A percentile compares a stretch with the other conserved stretches of the same genome.
Conservation (phyloP, 2,329 filamentous ascomycete species). For the Epichloe coenophiala region DNA sequence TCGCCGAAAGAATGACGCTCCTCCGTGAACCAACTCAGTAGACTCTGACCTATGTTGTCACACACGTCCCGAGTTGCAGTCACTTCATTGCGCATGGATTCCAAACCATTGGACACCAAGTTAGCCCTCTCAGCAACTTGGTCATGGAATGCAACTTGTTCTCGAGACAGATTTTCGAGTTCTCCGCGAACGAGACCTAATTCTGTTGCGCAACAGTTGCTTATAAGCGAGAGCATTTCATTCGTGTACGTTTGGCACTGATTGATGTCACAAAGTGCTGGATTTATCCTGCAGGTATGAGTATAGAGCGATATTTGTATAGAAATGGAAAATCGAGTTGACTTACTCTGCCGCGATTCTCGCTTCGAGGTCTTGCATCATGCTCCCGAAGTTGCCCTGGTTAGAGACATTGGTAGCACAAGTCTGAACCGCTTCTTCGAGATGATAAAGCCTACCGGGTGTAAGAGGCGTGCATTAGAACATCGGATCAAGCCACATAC, state of each 20-base stretch:
- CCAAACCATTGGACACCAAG: background rate
- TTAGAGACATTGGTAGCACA: background rate
- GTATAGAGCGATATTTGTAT: background rate
- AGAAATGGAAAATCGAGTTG: background rate
- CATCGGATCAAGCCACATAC: background rate
- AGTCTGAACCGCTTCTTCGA: conserved; percentile 1
- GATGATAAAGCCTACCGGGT: background rate
- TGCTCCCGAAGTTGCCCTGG: background rate
- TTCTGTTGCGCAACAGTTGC: conserved; percentile 3
- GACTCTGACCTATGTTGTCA: background rate
- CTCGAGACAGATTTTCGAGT: conserved; percentile 6
- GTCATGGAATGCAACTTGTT: conserved; percentile 2
- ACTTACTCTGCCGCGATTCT: conserved; percentile 3
- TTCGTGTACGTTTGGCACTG: conserved; percentile 2
- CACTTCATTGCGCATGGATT: conserved; percentile 1
- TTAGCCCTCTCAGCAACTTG: conserved; percentile 2
- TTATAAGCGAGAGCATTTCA: conserved; percentile 1
- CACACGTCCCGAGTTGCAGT: background rate
- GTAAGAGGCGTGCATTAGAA: background rate
- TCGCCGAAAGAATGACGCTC: background rate
- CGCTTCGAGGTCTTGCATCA: conserved; percentile 1
- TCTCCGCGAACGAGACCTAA: background rate
- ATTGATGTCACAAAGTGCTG: conserved; percentile 1
- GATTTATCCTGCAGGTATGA: conserved; percentile 3
- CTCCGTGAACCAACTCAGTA: background rate